phyloP scores from a whole-genome alignment of 1,284 basidiomycete species.

The Erythrobasidium hasegawianum region DNA sequence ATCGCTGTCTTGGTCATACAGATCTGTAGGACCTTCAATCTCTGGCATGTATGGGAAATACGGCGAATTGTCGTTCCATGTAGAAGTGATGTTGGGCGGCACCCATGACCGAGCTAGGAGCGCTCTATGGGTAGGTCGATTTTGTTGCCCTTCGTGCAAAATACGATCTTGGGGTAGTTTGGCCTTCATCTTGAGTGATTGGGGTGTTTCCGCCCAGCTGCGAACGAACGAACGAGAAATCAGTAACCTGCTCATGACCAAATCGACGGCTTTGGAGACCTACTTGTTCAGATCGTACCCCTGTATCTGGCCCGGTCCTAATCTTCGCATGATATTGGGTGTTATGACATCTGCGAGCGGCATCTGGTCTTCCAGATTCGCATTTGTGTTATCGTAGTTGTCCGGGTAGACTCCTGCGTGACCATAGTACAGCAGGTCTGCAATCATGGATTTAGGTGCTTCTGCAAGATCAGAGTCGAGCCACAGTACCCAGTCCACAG shows the following conservation, averaged over 20 bases:
- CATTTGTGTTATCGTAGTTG: background rate
- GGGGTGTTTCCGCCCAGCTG: conserved; percentile 36
- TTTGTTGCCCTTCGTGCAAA: conserved; percentile 23
- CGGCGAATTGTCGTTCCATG: conserved; percentile 5
- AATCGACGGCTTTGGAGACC: background rate
- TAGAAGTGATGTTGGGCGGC: conserved; percentile 23
- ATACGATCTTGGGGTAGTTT: conserved; percentile 20
- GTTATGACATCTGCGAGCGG: conserved; percentile 35
- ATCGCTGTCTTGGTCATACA: conserved; percentile 32
- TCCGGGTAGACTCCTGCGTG: conserved; percentile 14
- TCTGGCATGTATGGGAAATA: conserved; percentile 5
- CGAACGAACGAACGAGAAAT: background rate
- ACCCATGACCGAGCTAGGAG: conserved; percentile 31
- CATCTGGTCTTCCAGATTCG: background rate
- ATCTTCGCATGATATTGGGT: conserved; percentile 28
- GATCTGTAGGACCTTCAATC: conserved; percentile 1
- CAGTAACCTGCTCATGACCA: too few species aligned
- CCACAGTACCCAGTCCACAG: conserved; percentile 40
- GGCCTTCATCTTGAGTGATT: conserved; percentile 16
- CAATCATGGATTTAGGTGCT: conserved; percentile 32
- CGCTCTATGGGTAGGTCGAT: conserved; percentile 20
- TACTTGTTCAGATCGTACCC: conserved; percentile 32
- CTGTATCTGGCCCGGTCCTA: conserved; percentile 4
- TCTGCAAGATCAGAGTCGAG: conserved; percentile 36
- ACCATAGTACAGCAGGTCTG: conserved; percentile 35